Percentiles rank a stretch among this genome's conserved stretches.
phyloP scores from a whole-genome alignment of 176 grass and related monocot species.

The Thinopyrum elongatum region DNA sequence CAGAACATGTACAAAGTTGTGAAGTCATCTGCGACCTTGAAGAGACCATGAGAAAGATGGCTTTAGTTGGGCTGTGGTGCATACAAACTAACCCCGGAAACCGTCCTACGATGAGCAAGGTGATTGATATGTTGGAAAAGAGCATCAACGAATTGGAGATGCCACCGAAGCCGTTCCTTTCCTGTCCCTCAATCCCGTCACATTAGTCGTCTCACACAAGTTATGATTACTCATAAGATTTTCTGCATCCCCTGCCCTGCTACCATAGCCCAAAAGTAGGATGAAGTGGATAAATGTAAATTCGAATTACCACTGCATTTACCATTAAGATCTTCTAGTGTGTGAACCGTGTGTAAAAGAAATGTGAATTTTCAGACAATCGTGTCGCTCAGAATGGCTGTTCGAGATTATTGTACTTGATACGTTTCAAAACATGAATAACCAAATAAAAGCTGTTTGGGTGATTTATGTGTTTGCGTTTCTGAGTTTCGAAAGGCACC shows the following conservation, averaged over 20 bases:
- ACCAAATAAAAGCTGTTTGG: background rate
- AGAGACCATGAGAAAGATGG: conserved; percentile 50
- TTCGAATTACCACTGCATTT: background rate
- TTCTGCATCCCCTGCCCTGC: background rate
- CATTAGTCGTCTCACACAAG: background rate
- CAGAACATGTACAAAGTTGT: background rate
- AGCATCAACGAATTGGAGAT: conserved; percentile 37
- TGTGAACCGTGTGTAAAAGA: background rate
- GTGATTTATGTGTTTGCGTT: background rate
- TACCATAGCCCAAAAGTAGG: background rate
- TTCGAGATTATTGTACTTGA: background rate
- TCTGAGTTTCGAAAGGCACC: background rate
- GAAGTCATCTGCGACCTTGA: conserved; percentile 16
- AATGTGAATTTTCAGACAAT: background rate
- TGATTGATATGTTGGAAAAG: conserved; percentile 53
- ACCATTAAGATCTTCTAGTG: background rate
- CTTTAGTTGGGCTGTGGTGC: conserved; percentile 42
- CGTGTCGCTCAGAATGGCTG: background rate
- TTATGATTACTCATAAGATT: background rate
- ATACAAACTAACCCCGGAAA: conserved; percentile 28
- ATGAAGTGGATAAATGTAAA: background rate
- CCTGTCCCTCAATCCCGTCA: background rate
- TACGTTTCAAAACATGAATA: background rate
- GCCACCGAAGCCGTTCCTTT: conserved; percentile 32
- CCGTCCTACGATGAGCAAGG: conserved; percentile 54